Percentiles rank a stretch among this genome's conserved stretches.
phyloP scores from a whole-genome alignment of 2,329 filamentous ascomycete genomes.

The Blastomyces percursus region DNA sequence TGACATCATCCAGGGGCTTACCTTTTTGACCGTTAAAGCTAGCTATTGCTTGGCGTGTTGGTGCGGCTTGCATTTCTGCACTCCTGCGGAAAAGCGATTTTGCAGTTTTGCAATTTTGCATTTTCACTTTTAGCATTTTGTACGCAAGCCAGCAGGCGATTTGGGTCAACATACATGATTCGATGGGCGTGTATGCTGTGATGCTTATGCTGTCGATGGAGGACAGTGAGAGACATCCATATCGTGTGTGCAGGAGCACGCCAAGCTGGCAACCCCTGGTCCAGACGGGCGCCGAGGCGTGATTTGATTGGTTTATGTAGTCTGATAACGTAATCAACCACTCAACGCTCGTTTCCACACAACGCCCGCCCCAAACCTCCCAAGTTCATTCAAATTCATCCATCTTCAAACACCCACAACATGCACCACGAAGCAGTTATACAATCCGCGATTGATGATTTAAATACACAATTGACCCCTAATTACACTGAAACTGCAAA shows the following conservation, averaged over 20 bases:
- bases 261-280: no score
- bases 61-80: background rate
- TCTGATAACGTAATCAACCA: no score
- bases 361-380: no score
- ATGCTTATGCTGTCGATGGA: background rate
- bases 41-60: background rate
- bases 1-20: background rate
- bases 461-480: no score
- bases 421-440: no score
- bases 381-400: no score
- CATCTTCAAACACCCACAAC: no score
- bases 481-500: no score
- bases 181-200: background rate
- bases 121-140: background rate
- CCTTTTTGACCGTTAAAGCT: background rate
- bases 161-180: background rate
- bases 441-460: no score
- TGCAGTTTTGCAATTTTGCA: background rate
- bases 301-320: no score
- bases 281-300: no score
- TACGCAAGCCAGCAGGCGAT: background rate
- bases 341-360: no score
- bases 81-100: background rate
- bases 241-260: background rate
- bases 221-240: background rate